Evolutionary conservation across 2,329 filamentous ascomycete genomes (phyloP).

Genomic region (Epichloe festucae): DNA sequence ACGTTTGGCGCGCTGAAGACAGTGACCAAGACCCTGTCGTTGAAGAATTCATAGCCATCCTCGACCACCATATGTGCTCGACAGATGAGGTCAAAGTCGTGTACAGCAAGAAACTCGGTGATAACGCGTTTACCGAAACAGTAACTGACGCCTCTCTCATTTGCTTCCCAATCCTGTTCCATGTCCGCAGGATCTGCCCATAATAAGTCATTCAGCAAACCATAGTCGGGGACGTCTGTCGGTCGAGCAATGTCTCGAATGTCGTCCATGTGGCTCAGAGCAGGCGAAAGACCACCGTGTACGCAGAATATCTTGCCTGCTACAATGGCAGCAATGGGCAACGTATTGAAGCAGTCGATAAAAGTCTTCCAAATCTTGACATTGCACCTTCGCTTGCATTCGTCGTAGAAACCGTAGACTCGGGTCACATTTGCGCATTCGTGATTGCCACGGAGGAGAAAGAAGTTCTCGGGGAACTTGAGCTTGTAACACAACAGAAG

Average conservation of each 20-base stretch:
- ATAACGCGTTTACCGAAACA: slow-evolving; percentile 98
- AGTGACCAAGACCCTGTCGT: slow-evolving; percentile 84
- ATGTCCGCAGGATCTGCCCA: slow-evolving; percentile 98
- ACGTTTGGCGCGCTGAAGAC: slow-evolving; percentile 97
- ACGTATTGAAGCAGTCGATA: slow-evolving; percentile 88
- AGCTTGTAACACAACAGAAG: slow-evolving; percentile 92
- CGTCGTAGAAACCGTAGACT: slow-evolving; percentile 95
- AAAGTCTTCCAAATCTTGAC: slow-evolving; percentile 99
- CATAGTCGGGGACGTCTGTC: slow-evolving; percentile 95
- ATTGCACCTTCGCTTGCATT: slow-evolving; percentile 92
- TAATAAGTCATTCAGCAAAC: slow-evolving; percentile 82
- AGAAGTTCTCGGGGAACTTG: slow-evolving; percentile 96
- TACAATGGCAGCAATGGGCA: slow-evolving; percentile 93
- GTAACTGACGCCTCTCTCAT: slow-evolving; percentile 93
- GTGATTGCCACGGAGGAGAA: slow-evolving; percentile 85
- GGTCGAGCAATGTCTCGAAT: slow-evolving; percentile 91
- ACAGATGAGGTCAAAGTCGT: slow-evolving; percentile 96
- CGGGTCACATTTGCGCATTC: slow-evolving; percentile 94
- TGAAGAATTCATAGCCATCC: slow-evolving; percentile 98
- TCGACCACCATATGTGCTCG: slow-evolving; percentile 98
- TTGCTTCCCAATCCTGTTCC: slow-evolving; percentile 96
- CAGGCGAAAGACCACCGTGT: slow-evolving; percentile 86
- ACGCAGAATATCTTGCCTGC: slow-evolving; percentile 97
- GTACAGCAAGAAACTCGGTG: slow-evolving; percentile 82
- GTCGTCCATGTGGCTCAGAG: slow-evolving; percentile 92